phyloP scores from a whole-genome alignment of 108 stramenopile genomes.

The Asterionellopsis glacialis region DNA sequence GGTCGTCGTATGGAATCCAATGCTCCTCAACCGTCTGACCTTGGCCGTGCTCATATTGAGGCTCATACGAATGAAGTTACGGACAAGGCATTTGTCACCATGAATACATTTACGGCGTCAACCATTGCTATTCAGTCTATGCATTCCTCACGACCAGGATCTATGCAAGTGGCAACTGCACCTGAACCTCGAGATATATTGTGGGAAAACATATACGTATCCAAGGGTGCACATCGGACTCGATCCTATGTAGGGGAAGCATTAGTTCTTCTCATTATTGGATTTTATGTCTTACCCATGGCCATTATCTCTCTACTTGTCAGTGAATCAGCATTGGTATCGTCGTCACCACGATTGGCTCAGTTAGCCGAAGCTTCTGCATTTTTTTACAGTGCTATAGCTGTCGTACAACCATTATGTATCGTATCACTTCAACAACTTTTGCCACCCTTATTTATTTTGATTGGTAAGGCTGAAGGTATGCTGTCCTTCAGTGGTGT shows the following conservation, averaged over 20 bases:
- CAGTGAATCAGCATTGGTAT: slow-evolving; percentile 75
- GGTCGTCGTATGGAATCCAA: slow-evolving; percentile 57
- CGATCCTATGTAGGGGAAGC: slow-evolving; percentile 74
- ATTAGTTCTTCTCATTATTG: slow-evolving; percentile 70
- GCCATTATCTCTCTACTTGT: slow-evolving; percentile 81
- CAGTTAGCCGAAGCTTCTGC: slow-evolving; percentile 74
- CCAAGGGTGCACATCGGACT: slow-evolving; percentile 71
- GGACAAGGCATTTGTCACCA: slow-evolving; percentile 89
- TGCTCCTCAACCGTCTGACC: background rate
- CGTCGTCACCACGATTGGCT: slow-evolving; percentile 68
- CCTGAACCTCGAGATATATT: slow-evolving; percentile 86
- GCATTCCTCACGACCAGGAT: slow-evolving; percentile 83
- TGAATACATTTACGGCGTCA: slow-evolving; percentile 87
- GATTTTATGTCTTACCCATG: slow-evolving; percentile 80
- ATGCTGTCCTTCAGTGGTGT: slow-evolving; percentile 70
- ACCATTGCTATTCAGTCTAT: slow-evolving; percentile 91
- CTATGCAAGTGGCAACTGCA: slow-evolving; percentile 79
- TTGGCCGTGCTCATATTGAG: slow-evolving; percentile 57
- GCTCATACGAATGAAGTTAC: slow-evolving; percentile 86
- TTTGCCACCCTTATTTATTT: slow-evolving; percentile 80
- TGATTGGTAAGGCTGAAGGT: slow-evolving; percentile 75
- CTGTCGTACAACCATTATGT: slow-evolving; percentile 83
- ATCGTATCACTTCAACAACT: slow-evolving; percentile 78
- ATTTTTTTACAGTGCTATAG: slow-evolving; percentile 73
- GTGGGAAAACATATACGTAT: slow-evolving; percentile 85